Percentiles rank a stretch among this genome's conserved stretches.
These are phyloP conservation scores for Cordyceps cateniannulata DNA, from an alignment of 2,329 filamentous ascomycete genomes.

Conservation along the genomic window DNA sequence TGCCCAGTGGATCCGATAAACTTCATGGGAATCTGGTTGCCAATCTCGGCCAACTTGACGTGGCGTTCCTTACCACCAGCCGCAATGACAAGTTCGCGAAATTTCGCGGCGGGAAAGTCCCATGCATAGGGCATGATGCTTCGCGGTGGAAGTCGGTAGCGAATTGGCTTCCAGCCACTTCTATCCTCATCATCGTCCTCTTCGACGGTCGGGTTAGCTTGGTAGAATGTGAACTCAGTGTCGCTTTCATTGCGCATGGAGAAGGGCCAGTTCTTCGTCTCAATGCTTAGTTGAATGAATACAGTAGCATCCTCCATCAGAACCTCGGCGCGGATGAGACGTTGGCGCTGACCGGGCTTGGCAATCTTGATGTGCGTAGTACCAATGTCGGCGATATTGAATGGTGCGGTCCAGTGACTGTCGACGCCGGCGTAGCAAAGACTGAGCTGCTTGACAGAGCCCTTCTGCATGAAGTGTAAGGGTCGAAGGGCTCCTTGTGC, in stretches of 20 bases:
- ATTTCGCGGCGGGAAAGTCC: slow-evolving; percentile 98
- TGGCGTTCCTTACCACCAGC: slow-evolving; percentile 59
- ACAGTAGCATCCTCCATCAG: slow-evolving; percentile 90
- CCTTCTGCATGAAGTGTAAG: slow-evolving; percentile 82
- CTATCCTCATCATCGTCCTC: slow-evolving; percentile 80
- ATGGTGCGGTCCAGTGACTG: slow-evolving; percentile 95
- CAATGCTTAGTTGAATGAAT: slow-evolving; percentile 83
- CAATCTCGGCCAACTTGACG: slow-evolving; percentile 93
- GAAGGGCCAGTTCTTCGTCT: slow-evolving; percentile 95
- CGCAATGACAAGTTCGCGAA: slow-evolving; percentile 79
- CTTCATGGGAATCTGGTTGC: slow-evolving; percentile 92
- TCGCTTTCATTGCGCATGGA: slow-evolving; percentile 99
- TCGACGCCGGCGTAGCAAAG: slow-evolving; percentile 90
- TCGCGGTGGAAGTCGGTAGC: slow-evolving; percentile 83
- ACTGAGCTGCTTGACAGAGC: slow-evolving; percentile 78
- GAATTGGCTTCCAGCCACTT: slow-evolving; percentile 85
- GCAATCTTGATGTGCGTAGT: slow-evolving; percentile 91
- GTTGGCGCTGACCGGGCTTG: slow-evolving; percentile 82
- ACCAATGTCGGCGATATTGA: slow-evolving; percentile 93
- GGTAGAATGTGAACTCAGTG: slow-evolving; percentile 92
- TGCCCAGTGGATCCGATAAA: slow-evolving; percentile 61
- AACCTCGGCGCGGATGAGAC: slow-evolving; percentile 79
- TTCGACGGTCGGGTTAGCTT: slow-evolving; percentile 86
- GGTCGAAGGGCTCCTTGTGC: slow-evolving; percentile 75
- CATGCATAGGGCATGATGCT: slow-evolving; percentile 99